Base-by-base conservation (phyloP, 352 stramenopile species). In the Pythium brachiatum region DNA sequence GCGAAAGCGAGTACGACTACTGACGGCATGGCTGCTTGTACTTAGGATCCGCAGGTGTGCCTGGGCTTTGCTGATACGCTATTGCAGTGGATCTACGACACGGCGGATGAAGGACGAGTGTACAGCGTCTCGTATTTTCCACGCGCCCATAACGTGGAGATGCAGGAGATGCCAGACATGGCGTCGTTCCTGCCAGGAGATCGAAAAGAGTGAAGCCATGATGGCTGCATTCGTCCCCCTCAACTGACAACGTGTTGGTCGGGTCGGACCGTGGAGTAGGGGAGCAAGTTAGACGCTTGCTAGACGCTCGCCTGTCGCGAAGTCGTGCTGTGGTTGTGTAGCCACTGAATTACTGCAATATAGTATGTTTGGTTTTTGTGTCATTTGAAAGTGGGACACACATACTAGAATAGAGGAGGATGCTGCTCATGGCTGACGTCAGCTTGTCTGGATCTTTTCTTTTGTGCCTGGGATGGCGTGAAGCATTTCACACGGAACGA, bases 61-160 rank as follows among this genome's bases (percentile, higher is more conserved):
- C 69, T 93, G 52, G 80, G 76, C 56, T 91, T 93, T 51, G 81
- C 80, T 12, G 79, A 84, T 31, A 57, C 48, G 31, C 64, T 91
- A 57, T 72, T 93, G 39, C 72, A 79, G 60, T 91, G 84, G 81
- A 65, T 91, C 39, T 73, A 72, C 38, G 74, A 73, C 7, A 63
- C 74, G 25, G 54, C 69, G 0, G 52, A 75, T 11, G 72, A 89
- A 36, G 70, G 72, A 7, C 54, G 48, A 5, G 72, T 81, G 5
- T 81, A 89, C 57, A 52, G 65, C 4, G 66, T 88, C 18, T 72
- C 74, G n/a, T 92, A 88, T 52, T 46, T 59, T 16, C 83, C 82
- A 4, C 69, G 75, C 15, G 64, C 72, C 29, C 81, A 89, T 34
- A 57, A 65, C 32, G 60, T 90, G 57, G 70, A 83, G 51, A 79